phyloP scores from a whole-genome alignment of 2,329 filamentous ascomycete species.

The Aspergillus eucalypticola region DNA sequence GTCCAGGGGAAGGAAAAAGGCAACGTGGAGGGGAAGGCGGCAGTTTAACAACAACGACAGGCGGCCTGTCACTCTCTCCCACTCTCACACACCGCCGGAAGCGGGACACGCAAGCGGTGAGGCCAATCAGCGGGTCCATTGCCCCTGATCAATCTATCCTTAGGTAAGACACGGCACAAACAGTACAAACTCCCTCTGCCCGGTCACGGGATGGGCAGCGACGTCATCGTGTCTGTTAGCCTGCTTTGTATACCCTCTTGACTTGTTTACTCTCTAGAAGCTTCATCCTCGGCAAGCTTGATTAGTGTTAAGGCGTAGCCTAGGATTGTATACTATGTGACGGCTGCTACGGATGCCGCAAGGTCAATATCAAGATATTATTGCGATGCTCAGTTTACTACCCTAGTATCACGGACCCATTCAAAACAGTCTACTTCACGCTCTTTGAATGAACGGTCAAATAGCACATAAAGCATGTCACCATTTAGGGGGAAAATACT shows the following conservation, averaged over 20 bases:
- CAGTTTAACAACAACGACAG: constrained; percentile 21
- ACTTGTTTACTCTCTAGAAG: too few relatives aligned
- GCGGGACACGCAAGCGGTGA: constrained; percentile 34
- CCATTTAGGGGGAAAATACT: background rate
- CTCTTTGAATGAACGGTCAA: background rate
- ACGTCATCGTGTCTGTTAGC: constrained; percentile 33
- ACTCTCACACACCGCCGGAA: constrained; percentile 28
- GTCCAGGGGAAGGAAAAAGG: constrained; percentile 4
- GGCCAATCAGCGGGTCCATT: constrained; percentile 20
- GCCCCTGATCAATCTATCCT: constrained; percentile 10
- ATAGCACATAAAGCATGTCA: background rate
- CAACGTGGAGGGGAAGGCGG: constrained; percentile 12
- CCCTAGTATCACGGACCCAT: constrained; percentile 13
- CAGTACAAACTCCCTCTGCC: constrained; percentile 25
- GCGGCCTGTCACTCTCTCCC: constrained; percentile 20
- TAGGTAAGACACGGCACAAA: constrained; percentile 22
- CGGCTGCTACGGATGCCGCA: constrained; percentile 1
- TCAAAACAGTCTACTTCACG: constrained; percentile 20
- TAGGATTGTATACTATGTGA: constrained; percentile 59
- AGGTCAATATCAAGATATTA: background rate
- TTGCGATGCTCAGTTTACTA: background rate
- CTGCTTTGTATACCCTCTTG: background rate
- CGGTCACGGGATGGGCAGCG: constrained; percentile 11
- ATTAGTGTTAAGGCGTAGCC: constrained; percentile 41
- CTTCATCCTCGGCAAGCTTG: constrained; percentile 17